Conservation (phyloP, 2,329 filamentous ascomycete species). For the Gremmenia infestans region DNA sequence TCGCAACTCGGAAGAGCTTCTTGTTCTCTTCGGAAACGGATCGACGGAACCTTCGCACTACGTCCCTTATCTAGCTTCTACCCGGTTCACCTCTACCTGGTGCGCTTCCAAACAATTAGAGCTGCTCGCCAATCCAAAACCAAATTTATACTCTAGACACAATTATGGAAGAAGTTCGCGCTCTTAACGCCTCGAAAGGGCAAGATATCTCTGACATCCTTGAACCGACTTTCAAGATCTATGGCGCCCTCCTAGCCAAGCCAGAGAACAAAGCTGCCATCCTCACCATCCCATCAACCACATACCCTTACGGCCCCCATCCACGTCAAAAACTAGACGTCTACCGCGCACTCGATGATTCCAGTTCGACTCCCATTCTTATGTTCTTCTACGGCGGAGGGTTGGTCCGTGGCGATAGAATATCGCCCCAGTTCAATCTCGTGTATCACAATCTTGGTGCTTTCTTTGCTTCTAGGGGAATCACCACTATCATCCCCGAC, state of each 20-base stretch:
- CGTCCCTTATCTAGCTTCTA: no score
- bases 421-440: conserved; percentile 14
- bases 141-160: no score
- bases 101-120: no score
- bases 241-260: conserved; percentile 17
- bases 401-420: conserved; percentile 25
- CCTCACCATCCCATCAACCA: conserved; percentile 17
- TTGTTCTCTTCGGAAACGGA: no score
- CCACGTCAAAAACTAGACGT: conserved; percentile 28
- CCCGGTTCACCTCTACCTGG: no score
- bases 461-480: conserved; percentile 26
- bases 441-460: conserved; percentile 28
- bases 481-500: conserved; percentile 25
- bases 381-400: conserved; percentile 31
- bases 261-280: conserved; percentile 21
- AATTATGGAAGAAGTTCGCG: conserved; percentile 21
- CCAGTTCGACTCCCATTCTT: conserved; percentile 21
- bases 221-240: conserved; percentile 6
- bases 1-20: no score
- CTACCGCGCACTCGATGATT: conserved; percentile 16
- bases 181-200: conserved; percentile 16
- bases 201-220: conserved; percentile 17
- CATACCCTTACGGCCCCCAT: conserved; percentile 25
- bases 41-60: no score
- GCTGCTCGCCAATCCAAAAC: no score